Evolutionary conservation across 192 early-diverging fungal genomes (phyloP).

Genomic region (Podila verticillata): DNA sequence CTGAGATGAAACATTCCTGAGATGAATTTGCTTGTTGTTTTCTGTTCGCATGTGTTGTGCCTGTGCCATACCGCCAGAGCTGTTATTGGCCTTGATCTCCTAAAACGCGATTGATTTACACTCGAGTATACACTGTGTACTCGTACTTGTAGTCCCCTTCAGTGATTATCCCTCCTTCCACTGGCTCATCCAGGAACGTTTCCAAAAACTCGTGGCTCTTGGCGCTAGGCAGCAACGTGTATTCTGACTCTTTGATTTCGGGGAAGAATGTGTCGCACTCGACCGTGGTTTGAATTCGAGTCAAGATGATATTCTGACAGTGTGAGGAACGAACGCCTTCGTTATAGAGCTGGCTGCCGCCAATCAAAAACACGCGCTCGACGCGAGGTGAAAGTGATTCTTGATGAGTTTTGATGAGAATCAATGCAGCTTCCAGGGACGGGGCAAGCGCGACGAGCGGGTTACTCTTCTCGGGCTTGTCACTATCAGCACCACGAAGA

Average conservation of each 20-base stretch:
- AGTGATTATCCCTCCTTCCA: constrained; percentile 29
- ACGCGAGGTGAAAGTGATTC: constrained; percentile 26
- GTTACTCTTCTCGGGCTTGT: constrained; percentile 45
- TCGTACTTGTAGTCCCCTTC: constrained; percentile 41
- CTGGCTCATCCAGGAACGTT: constrained; percentile 26
- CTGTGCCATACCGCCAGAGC: too few relatives aligned
- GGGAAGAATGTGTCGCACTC: constrained; percentile 89
- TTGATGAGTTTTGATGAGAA: constrained; percentile 48
- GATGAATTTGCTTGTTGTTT: too few relatives aligned
- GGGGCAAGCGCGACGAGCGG: constrained; percentile 48
- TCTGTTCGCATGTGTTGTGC: too few relatives aligned
- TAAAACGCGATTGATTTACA: too few relatives aligned
- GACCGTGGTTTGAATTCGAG: constrained; percentile 67
- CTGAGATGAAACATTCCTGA: too few relatives aligned
- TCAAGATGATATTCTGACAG: constrained; percentile 74
- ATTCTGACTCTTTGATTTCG: constrained; percentile 47
- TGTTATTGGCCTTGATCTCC: too few relatives aligned
- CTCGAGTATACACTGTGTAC: constrained; percentile 35
- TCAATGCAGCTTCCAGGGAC: constrained; percentile 64
- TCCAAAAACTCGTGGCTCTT: constrained; percentile 32
- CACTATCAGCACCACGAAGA: constrained; percentile 1
- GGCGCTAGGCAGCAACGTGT: constrained; percentile 12
- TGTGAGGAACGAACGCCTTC: constrained; percentile 67
- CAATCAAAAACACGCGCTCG: constrained; percentile 80
- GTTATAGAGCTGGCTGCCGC: constrained; percentile 80